phyloP scores from a whole-genome alignment of 2,329 filamentous ascomycete genomes.

The Byssoonygena ceratinophila region DNA sequence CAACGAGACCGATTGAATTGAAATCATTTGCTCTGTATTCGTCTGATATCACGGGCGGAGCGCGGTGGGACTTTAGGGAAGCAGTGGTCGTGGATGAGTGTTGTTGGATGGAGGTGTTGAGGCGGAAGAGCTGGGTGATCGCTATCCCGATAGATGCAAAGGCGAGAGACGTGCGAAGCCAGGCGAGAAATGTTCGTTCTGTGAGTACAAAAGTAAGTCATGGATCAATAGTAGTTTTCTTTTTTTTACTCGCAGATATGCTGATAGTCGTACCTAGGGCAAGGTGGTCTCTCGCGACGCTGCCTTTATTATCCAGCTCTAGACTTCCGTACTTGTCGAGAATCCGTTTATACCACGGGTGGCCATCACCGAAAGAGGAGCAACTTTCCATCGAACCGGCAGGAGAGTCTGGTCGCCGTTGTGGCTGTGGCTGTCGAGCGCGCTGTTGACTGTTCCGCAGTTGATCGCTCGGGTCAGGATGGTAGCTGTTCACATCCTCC shows the following conservation, averaged over 20 bases:
- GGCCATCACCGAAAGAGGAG: constrained; percentile 6
- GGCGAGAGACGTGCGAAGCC: constrained; percentile 55
- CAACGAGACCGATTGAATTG: constrained; percentile 15
- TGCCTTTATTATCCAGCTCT: constrained; percentile 57
- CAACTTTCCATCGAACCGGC: constrained; percentile 4
- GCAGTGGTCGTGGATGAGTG: constrained; percentile 12
- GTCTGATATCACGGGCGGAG: constrained; percentile 18
- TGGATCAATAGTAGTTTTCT: background rate
- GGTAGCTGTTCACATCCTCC: constrained; percentile 15
- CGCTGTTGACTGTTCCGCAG: background rate
- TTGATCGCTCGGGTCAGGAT: background rate
- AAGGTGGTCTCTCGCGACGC: constrained; percentile 55
- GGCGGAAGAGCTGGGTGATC: constrained; percentile 55
- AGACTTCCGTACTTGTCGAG: constrained; percentile 52
- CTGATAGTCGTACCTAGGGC: constrained; percentile 43
- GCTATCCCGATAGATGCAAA: constrained; percentile 58
- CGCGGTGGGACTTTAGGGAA: constrained; percentile 15
- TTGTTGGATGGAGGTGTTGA: constrained; percentile 44
- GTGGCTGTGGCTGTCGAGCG: background rate
- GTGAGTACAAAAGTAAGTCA: constrained; percentile 1
- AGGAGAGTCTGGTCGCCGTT: constrained; percentile 1
- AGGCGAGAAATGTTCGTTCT: constrained; percentile 60
- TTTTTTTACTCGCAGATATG: background rate
- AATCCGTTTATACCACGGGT: constrained; percentile 38
- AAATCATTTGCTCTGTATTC: constrained; percentile 20